Evolutionary conservation across 2,329 filamentous ascomycete genomes (phyloP).

Genomic region (Colletotrichum sp.): DNA sequence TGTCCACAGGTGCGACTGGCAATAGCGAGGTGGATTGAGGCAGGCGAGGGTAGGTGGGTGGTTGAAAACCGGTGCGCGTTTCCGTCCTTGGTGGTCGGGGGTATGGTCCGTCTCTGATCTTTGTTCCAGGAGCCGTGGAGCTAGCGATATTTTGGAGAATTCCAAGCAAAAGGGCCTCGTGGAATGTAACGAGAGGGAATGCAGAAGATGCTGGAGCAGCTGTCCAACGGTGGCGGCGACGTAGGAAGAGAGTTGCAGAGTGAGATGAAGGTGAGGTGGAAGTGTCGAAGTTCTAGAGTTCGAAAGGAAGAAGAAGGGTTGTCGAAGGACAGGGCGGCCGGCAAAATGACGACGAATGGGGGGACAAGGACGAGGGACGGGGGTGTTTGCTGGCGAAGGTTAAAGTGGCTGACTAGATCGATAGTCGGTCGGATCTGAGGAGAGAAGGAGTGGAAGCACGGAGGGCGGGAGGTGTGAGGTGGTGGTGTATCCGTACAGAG

Average conservation of each 20-base stretch:
- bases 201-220: neutral
- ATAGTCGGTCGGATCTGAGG: conserved; percentile 17
- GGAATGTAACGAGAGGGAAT: neutral
- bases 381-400: conserved; percentile 12
- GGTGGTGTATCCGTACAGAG: neutral
- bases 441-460: neutral
- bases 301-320: conserved; percentile 20
- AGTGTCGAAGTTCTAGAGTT: conserved; percentile 22
- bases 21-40: neutral
- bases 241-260: neutral
- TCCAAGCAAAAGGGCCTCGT: neutral
- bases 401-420: conserved; percentile 19
- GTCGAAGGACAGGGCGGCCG: conserved; percentile 15
- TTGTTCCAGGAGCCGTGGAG: neutral
- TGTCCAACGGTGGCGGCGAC: neutral
- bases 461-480: neutral
- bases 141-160: neutral
- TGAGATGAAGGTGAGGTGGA: conserved; percentile 4
- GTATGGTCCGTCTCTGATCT: neutral
- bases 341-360: conserved; percentile 20
- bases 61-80: neutral
- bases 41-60: neutral
- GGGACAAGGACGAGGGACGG: conserved; percentile 8
- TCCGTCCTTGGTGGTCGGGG: neutral
- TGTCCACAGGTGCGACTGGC: neutral